Conservation (phyloP, 2,329 filamentous ascomycete species). For the Pseudophaeomoniella oleicola region DNA sequence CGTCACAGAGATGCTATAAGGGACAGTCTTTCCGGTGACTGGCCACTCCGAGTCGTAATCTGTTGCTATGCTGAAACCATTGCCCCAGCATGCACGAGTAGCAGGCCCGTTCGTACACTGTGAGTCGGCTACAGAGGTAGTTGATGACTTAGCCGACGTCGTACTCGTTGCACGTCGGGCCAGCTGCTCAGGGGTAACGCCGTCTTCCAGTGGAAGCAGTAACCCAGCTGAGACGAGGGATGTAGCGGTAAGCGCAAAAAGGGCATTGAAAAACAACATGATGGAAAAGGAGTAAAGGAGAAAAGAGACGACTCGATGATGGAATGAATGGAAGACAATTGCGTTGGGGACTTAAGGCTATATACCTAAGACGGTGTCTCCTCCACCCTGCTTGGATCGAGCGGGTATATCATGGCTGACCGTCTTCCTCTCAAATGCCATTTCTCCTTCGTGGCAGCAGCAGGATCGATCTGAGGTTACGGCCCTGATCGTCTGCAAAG, state of each 20-base stretch:
- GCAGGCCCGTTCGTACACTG: constrained; percentile 11
- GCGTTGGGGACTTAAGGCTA: background rate
- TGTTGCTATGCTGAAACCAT: constrained; percentile 12
- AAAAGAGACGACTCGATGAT: background rate
- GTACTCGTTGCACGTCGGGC: background rate
- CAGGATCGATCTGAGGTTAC: no score
- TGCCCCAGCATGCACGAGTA: constrained; percentile 12
- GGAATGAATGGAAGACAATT: background rate
- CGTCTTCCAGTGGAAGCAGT: background rate
- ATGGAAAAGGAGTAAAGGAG: background rate
- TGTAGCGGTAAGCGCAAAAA: background rate
- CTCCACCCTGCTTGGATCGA: no score
- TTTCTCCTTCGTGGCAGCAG: no score
- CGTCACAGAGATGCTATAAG: background rate
- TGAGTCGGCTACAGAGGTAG: background rate
- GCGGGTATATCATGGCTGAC: no score
- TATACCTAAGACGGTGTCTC: no score
- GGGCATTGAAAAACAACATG: background rate
- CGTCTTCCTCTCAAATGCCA: no score
- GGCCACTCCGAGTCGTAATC: constrained; percentile 13
- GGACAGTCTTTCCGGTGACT: constrained; percentile 10
- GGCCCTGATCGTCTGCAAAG: no score
- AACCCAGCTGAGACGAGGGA: background rate
- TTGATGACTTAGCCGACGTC: background rate
- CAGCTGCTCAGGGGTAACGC: background rate